phyloP scores from a whole-genome alignment of 139 green algal species.

The Volvox africanus region DNA sequence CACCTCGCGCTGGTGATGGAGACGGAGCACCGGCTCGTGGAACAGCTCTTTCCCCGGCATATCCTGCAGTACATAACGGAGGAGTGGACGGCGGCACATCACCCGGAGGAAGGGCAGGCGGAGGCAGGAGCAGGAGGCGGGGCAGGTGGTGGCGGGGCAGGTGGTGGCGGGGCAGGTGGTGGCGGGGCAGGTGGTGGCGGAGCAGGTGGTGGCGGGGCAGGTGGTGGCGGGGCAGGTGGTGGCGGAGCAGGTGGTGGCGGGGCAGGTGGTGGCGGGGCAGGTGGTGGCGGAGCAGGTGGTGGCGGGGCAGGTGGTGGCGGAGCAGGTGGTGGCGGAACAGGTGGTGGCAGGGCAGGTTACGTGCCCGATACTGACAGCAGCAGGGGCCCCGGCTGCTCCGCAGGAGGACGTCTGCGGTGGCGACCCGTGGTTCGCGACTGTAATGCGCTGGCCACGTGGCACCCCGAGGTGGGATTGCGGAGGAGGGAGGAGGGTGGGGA shows the following conservation, averaged over 20 bases:
- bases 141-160: neutral
- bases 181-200: neutral
- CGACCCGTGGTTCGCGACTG: slow-evolving; percentile 16
- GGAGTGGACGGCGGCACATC: slow-evolving; percentile 10
- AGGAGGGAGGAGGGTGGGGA: no score
- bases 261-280: neutral
- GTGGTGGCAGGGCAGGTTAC: neutral
- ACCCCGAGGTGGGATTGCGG: neutral
- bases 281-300: neutral
- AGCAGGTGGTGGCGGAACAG: neutral
- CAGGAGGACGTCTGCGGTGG: neutral
- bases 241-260: neutral
- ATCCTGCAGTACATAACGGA: slow-evolving; percentile 27
- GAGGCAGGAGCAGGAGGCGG: neutral
- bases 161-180: no score
- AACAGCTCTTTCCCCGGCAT: slow-evolving; percentile 31
- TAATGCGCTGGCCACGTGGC: slow-evolving; percentile 18
- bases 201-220: neutral
- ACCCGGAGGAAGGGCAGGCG: neutral
- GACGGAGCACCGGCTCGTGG: slow-evolving; percentile 23
- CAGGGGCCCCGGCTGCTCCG: neutral
- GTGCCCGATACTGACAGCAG: neutral
- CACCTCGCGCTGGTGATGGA: slow-evolving; percentile 32
- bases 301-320: neutral
- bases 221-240: neutral